phyloP scores from a whole-genome alignment of 2,329 filamentous ascomycete genomes.

The Phialocephala sp. region DNA sequence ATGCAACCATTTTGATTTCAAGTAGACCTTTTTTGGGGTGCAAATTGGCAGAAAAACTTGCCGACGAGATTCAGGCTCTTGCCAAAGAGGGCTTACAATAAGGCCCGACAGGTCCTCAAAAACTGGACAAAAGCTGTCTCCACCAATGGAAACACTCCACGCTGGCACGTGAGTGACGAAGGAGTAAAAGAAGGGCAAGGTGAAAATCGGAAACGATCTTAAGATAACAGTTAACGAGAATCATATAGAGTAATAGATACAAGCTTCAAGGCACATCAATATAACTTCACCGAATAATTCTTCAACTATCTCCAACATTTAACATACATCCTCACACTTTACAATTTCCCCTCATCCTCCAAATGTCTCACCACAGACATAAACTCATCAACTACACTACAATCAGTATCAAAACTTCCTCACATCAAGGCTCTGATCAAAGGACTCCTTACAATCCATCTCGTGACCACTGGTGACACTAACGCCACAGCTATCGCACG shows the following conservation, averaged over 20 bases:
- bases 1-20: background rate
- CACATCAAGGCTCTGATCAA: background rate
- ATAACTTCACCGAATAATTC: too few relatives aligned
- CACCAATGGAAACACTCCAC: too few relatives aligned
- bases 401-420: background rate
- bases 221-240: background rate
- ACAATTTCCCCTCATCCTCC: conserved; percentile 16
- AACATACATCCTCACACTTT: background rate
- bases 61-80: too few relatives aligned
- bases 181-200: too few relatives aligned
- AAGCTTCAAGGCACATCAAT: too few relatives aligned
- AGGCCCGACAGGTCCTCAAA: too few relatives aligned
- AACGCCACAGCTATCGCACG: background rate
- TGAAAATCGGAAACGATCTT: background rate
- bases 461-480: background rate
- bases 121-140: too few relatives aligned
- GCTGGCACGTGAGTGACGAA: too few relatives aligned
- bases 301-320: background rate
- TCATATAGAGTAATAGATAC: background rate
- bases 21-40: too few relatives aligned
- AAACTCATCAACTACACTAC: conserved; percentile 7
- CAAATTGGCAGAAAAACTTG: too few relatives aligned
- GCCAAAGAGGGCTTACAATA: too few relatives aligned
- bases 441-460: conserved; percentile 12
- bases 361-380: conserved; percentile 8